Base-by-base conservation (phyloP, 208 protist genomes). In the Phytomonas francai region DNA sequence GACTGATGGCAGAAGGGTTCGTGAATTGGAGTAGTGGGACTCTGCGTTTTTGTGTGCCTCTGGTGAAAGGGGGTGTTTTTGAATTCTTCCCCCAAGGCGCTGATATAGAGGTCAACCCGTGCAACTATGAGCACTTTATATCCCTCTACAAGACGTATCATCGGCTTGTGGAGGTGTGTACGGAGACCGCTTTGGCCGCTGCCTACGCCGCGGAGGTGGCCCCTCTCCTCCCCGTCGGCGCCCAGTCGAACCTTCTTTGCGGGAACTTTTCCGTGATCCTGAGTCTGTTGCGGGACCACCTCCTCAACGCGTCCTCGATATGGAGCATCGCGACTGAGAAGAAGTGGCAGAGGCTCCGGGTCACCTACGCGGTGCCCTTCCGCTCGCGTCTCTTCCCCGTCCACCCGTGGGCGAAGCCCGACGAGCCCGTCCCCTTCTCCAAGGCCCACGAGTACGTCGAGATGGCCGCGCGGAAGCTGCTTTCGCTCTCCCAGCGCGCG, bases 11-110 rank as follows among this genome's bases (percentile, higher is more conserved):
- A 8, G 1, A 68, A 28, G 78, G 78, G 8, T 79, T 80, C 59
- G 7, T 29, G 22, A 29, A 62, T 39, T 30, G 19, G 12, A 22
- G 39, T 16, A 56, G 11, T 5, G 22, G 7, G 33, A 45, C 42
- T 1, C 36, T 85, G 56, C 80, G 74, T 72, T 91, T 91, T 70
- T 71, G 66, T 32, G 71, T 83, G 2, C 86, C 86, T 29, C 58
- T 83, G n/a, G 54, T 68, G 5, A 70, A 88, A 56, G 86, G 86
- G 8, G 61, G 65, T 0, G 57, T 83, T 33, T 59, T 81, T 54
- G 83, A 89, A 61, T 70, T 92, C 33, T 89, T 89, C 60, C 86
- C 83, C 30, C 60, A 76, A 39, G 79, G 83, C 36, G 61, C 68
- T n/a, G 68, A 73, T 28, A 67, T 92, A 0, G 63, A 59, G 12